Conservation (phyloP, 176 grass and related monocot genomes). For the Olyra latifolia region DNA sequence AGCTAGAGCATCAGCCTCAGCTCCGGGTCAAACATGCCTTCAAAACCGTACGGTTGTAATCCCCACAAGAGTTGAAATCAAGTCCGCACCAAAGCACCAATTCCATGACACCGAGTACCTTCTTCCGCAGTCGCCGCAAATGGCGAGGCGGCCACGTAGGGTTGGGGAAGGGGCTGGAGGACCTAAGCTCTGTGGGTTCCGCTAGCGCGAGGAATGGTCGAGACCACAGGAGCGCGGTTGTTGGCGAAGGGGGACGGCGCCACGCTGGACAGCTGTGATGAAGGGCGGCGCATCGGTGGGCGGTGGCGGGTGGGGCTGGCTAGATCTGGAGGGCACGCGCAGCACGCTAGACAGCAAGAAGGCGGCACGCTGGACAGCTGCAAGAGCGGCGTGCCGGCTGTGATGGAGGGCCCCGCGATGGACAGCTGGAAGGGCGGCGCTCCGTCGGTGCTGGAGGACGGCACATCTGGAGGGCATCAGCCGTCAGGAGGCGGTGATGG, state of each 20-base stretch:
- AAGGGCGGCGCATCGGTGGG: no score
- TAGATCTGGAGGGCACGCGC: no score
- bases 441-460: no score
- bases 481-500: no score
- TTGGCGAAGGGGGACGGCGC: neutral
- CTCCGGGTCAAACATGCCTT: constrained; percentile 77
- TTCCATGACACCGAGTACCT: constrained; percentile 14
- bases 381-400: no score
- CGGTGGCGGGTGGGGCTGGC: no score
- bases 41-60: neutral
- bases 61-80: neutral
- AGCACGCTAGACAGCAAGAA: no score
- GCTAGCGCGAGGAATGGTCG: neutral
- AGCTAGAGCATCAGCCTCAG: constrained; percentile 85
- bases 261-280: no score
- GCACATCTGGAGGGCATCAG: no score
- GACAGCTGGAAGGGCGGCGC: no score
- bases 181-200: neutral
- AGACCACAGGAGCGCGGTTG: neutral
- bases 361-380: no score
- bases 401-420: no score
- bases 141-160: neutral
- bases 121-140: neutral
- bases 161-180: neutral
- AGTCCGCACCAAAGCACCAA: neutral